Evolutionary conservation across 805 yeast genomes (phyloP), one percentile per base, ranked within the genome.

Genomic region (Candida verbasci): DNA sequence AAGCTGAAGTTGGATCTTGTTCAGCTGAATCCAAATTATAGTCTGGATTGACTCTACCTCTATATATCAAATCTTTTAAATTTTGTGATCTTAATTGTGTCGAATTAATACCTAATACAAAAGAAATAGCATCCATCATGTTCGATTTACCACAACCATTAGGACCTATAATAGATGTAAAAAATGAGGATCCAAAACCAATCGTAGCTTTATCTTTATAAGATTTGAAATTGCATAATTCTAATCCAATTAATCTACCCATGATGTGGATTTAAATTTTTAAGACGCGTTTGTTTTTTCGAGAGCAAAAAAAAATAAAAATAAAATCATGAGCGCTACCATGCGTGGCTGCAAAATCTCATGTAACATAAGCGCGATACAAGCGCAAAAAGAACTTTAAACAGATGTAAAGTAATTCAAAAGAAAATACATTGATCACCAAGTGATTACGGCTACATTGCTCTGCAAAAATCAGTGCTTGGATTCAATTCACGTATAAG

Each of bases 71-170:
- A 46, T 91, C 97, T 34, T 72, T 76, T 50, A 87, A 57, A 38
- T 77, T 75, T 9, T 71, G 65, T 1, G 96, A 86, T 48, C 98
- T 74, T 40, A 93, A 67, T 39, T 85, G 89, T 12, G 70, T 62
- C 15, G 87, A 74, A 47, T 82, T 69, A 32, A 91, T 79, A 17
- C 98, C 98, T 24, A 93, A 70, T 7, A 91, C 97, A 58, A 93
- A 93, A 15, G 96, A 82, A 31, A 93, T 83, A 24, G 98, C 97
- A 56, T 93, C 98, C 84, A 93, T 89, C 79, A 93, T 84, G 54
- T 93, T 93, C 28, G 96, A 85, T 62, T 93, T 93, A 6, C 98
- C 98, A 1, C 97, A 84, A 23, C 98, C 98, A 69, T 93, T 93
- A n/a, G 97, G 97, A 1, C 98, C 98, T 40, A 93, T 85, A 43